Conservation (phyloP, 176 grass and related monocot genomes). For the Musa itinerans region DNA sequence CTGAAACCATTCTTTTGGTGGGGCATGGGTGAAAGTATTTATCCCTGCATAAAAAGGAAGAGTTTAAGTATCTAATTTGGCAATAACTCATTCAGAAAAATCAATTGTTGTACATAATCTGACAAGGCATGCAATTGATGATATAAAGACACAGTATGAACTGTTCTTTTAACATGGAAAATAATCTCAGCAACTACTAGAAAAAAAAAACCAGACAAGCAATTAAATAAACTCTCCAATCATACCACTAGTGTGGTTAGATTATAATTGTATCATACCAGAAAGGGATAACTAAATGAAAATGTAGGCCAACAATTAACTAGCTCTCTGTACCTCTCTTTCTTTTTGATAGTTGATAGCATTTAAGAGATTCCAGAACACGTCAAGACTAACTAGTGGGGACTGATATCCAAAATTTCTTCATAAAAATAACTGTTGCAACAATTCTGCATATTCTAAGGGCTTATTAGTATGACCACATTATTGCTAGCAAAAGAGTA, state of each 20-base stretch:
- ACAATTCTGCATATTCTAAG: neutral
- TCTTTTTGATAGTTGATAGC: neutral
- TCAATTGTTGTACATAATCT: neutral
- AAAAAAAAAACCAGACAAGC: neutral
- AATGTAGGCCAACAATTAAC: neutral
- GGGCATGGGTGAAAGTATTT: slow-evolving; percentile 36
- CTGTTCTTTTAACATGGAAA: neutral
- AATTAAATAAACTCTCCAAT: neutral
- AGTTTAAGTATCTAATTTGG: neutral
- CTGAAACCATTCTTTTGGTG: slow-evolving; percentile 85
- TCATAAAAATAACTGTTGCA: neutral
- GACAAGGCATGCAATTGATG: neutral
- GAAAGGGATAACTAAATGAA: neutral
- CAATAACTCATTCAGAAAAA: neutral
- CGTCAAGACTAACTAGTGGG: neutral
- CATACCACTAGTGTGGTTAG: neutral
- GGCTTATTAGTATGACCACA: neutral
- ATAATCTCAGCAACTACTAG: neutral
- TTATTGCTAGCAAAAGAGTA: neutral
- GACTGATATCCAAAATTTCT: neutral
- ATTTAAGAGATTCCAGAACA: neutral
- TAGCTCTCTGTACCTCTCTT: neutral
- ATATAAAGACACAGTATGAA: neutral
- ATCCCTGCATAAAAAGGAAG: slow-evolving; percentile 36
- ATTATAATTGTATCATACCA: no score